Evolutionary conservation across 352 stramenopile species (phyloP), one percentile per base, ranked within the genome.

Genomic region (Phytophthora pisi): DNA sequence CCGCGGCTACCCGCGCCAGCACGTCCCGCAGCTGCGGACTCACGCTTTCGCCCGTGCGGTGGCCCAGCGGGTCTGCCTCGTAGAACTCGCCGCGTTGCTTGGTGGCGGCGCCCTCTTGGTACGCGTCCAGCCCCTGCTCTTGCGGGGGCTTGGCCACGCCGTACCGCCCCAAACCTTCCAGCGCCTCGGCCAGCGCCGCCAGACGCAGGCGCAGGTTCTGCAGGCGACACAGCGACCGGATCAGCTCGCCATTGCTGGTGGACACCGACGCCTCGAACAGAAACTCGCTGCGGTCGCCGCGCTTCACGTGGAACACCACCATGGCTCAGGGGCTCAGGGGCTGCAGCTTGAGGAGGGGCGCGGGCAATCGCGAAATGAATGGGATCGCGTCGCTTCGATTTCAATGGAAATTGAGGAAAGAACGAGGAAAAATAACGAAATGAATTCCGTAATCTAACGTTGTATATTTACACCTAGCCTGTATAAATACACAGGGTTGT

Each of bases 301-400:
- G 82, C 78, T 98, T 97, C 2, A 98, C 83, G 72, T 96, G 88
- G 42, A 97, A 72, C 36, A 97, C 73, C 40, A 98, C 92, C 92
- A 98, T 98, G 13, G n/a, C 53, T 36, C 6, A n/a, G 7, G 9
- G 24, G 18, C 53, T 38, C 7, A 18, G 8, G 5, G n/a, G 10
- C 34, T 40, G 34, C 34, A 15, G 16, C 20, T 51, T 24, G n/a
- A n/a, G n/a, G 20, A 40, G 16, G 20, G 20, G 43, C 7, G 18
- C 26, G 28, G 4, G 11, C 20, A 5, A 60, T 24, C 38, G 26
- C 38, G 46, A 36, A 64, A 47, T 62, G 42, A 5, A 5, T 20
- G 20, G 20, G 42, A 28, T 40, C 34, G 43, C 43, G 18, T 9
- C 43, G 43, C 43, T 51, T 51, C 43, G 43, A 46, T 30, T 30